Base-by-base conservation (phyloP, 306 rosid species). In the Arachis stenosperma region DNA sequence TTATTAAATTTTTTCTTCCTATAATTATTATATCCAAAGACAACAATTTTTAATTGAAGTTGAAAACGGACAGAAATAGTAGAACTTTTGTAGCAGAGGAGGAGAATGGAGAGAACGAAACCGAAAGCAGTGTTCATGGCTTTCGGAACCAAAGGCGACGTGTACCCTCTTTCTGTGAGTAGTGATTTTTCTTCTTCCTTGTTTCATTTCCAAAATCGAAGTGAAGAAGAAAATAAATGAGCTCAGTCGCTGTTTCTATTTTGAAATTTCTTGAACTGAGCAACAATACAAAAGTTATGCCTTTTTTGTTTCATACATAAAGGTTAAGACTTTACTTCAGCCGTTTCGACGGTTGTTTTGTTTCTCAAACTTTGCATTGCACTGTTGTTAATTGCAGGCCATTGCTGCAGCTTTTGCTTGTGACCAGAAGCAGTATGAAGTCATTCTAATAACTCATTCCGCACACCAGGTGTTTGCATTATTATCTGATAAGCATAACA, bases 91-190 rank as follows among this genome's bases (percentile, higher is more conserved):
- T 2, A 30, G 14, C 27, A 5, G 7, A 48, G 12, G 48, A 41
- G 4, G 15, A 53, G 59, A 67, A 81, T 82, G 83, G 71, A 69
- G 76, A 84, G 84, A 84, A 81, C 72, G 55, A 90, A 78, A 40
- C 75, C 86, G 9, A 71, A 81, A 48, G 90, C 92, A 44, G 84
- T 80, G 46, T 90, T 90, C 79, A 90, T 90, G 90, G 96, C 90
- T 63, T 90, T 90, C 51, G 96, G 96, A 8, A 90, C 96, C 69
- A 79, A 83, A 79, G 96, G 96, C 81, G 92, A 88, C 67, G 92
- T 90, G 22, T 88, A 78, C 74, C 92, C 96, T 65, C 68, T 90
- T 17, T 88, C 92, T 4, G 96, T 90, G 43, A 68, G 90, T 61
- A 33, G 12, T 7, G 9, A 61, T 40, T 2, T 44, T 6, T 10